Conservation (phyloP, 2,329 filamentous ascomycete genomes). For the Pseudogymnoascus sp. region DNA sequence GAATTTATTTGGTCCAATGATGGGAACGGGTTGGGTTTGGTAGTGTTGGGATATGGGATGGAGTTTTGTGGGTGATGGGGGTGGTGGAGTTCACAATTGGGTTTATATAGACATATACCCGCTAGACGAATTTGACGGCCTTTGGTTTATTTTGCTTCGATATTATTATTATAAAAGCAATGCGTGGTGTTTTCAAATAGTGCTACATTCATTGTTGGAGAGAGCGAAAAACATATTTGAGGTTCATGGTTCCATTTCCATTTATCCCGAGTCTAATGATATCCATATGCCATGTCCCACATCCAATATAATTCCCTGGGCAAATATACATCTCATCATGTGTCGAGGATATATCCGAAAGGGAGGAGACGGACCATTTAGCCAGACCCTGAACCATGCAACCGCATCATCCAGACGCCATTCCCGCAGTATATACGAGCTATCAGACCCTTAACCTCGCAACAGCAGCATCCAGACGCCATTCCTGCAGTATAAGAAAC, state of each 20-base stretch:
- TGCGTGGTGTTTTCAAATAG: background rate
- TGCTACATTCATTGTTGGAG: background rate
- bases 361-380: background rate
- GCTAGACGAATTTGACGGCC: background rate
- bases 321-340: background rate
- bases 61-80: background rate
- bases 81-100: background rate
- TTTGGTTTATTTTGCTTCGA: background rate
- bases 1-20: background rate
- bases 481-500: background rate
- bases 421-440: background rate
- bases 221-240: background rate
- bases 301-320: background rate
- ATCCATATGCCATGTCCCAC: background rate
- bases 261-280: background rate
- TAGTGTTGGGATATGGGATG: background rate
- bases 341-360: background rate
- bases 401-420: background rate
- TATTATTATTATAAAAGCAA: background rate
- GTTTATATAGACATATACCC: slow-evolving; percentile 4
- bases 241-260: background rate
- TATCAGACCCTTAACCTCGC: background rate
- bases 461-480: background rate
- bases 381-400: background rate
- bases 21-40: background rate